Percentiles rank a stretch among this genome's conserved stretches.
Conservation (phyloP, 306 rosid species). For the Cucumis hystrix region DNA sequence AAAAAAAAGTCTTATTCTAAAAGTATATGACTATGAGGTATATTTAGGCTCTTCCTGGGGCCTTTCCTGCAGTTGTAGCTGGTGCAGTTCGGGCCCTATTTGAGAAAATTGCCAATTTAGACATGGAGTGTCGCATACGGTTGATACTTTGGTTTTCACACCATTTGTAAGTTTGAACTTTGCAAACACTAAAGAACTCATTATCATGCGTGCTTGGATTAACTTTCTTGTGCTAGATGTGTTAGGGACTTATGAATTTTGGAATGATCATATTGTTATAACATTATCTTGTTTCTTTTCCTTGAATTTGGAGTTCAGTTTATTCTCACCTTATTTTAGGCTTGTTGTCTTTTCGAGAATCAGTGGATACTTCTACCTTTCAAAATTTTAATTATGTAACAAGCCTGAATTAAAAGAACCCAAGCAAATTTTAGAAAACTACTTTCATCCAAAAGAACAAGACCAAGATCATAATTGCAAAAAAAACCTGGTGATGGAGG, state of each 20-base stretch:
- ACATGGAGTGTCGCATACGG: slow-evolving; percentile 95
- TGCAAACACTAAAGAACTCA: not conserved
- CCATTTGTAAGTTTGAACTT: slow-evolving; percentile 61
- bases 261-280: not conserved
- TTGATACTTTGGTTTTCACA: slow-evolving; percentile 98
- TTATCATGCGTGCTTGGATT: not conserved
- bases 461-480: not conserved
- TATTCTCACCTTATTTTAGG: not conserved
- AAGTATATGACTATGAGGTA: slow-evolving; percentile 17
- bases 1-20: not conserved
- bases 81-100: slow-evolving; percentile 96
- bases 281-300: not conserved
- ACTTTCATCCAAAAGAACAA: too few species aligned
- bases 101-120: slow-evolving; percentile 84
- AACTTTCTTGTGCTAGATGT: not conserved
- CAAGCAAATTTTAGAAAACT: too few species aligned
- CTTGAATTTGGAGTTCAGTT: not conserved
- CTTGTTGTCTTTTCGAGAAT: not conserved
- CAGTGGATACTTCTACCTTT: not conserved
- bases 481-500: not conserved
- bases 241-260: not conserved
- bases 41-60: slow-evolving; percentile 97
- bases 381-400: too few species aligned
- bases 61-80: slow-evolving; percentile 96
- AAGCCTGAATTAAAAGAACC: not conserved